phyloP scores from a whole-genome alignment of 2,329 filamentous ascomycete species.

The Diaporthe capsici region DNA sequence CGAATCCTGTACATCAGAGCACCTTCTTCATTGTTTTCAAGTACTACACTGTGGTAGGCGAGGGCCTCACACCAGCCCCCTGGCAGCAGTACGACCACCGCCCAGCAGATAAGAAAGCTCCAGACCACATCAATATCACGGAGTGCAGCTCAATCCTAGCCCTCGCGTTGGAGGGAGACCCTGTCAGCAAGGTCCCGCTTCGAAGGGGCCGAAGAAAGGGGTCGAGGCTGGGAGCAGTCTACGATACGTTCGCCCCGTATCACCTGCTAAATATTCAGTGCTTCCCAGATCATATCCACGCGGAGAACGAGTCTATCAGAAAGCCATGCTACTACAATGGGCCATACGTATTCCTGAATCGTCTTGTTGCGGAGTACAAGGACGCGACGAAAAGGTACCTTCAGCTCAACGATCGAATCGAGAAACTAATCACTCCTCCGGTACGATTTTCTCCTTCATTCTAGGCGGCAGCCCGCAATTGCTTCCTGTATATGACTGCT shows the following conservation, averaged over 20 bases:
- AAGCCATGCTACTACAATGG: constrained; percentile 70
- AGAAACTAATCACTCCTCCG: constrained; percentile 71
- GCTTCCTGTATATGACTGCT: neutral
- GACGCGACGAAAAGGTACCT: constrained; percentile 72
- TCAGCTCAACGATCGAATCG: constrained; percentile 69
- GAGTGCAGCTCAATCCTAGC: constrained; percentile 73
- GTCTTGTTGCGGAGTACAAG: constrained; percentile 70
- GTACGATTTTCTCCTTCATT: constrained; percentile 48
- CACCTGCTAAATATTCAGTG: constrained; percentile 71
- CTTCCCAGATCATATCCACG: constrained; percentile 71
- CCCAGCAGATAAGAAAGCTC: constrained; percentile 53
- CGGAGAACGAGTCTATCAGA: constrained; percentile 66
- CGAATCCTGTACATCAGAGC: constrained; percentile 62
- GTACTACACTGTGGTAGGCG: constrained; percentile 73
- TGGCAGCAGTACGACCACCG: constrained; percentile 71
- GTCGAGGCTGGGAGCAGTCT: constrained; percentile 65
- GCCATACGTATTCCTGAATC: constrained; percentile 72
- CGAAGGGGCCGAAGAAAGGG: constrained; percentile 61
- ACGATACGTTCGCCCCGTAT: constrained; percentile 72
- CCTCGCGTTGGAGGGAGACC: constrained; percentile 67
- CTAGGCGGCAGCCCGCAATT: neutral
- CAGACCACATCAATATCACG: constrained; percentile 70
- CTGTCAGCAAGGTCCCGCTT: constrained; percentile 64
- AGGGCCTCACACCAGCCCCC: constrained; percentile 67
- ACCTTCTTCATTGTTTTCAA: constrained; percentile 76